These are phyloP conservation scores for Phytophthora colocasiae DNA, from an alignment of 352 stramenopile species.

Conservation along the genomic window DNA sequence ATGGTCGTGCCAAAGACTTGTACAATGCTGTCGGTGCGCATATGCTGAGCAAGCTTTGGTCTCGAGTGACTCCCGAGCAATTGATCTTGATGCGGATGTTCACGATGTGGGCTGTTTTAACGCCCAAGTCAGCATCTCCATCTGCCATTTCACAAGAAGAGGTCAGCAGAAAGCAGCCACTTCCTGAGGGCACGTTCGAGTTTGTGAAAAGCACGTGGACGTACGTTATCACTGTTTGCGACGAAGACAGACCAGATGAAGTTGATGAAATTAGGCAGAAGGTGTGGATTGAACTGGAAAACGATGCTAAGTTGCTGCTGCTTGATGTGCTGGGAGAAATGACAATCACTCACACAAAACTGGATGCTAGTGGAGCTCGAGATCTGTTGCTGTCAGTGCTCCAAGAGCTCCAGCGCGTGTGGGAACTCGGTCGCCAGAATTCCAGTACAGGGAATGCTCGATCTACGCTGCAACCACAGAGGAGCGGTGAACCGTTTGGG, in stretches of 20 bases:
- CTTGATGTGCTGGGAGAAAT: slow-evolving; percentile 75
- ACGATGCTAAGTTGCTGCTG: slow-evolving; percentile 78
- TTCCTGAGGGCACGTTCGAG: slow-evolving; percentile 45
- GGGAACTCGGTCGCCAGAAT: slow-evolving; percentile 48
- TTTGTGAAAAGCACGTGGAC: slow-evolving; percentile 67
- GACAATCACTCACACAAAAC: slow-evolving; percentile 31
- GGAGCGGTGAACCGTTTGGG: slow-evolving; percentile 54
- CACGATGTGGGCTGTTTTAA: slow-evolving; percentile 57
- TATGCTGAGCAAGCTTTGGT: slow-evolving; percentile 83
- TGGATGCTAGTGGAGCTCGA: slow-evolving; percentile 7
- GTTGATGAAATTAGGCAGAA: slow-evolving; percentile 64
- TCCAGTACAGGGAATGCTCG: slow-evolving; percentile 16
- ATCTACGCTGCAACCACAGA: slow-evolving; percentile 7
- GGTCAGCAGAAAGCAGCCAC: slow-evolving; percentile 4
- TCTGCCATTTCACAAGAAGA: slow-evolving; percentile 1
- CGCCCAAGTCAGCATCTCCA: not conserved
- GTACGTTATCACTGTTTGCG: slow-evolving; percentile 47
- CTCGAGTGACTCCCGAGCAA: slow-evolving; percentile 81
- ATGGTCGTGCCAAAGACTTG: slow-evolving; percentile 54
- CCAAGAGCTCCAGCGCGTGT: slow-evolving; percentile 66
- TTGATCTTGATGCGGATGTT: slow-evolving; percentile 84
- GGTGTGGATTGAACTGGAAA: slow-evolving; percentile 81
- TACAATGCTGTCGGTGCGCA: slow-evolving; percentile 80
- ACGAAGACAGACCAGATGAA: slow-evolving; percentile 70
- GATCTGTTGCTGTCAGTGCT: slow-evolving; percentile 57